These are phyloP conservation scores for Lunularia cruciata DNA, from an alignment of 225 moss, liverwort and hornwort species.

Conservation along the genomic window DNA sequence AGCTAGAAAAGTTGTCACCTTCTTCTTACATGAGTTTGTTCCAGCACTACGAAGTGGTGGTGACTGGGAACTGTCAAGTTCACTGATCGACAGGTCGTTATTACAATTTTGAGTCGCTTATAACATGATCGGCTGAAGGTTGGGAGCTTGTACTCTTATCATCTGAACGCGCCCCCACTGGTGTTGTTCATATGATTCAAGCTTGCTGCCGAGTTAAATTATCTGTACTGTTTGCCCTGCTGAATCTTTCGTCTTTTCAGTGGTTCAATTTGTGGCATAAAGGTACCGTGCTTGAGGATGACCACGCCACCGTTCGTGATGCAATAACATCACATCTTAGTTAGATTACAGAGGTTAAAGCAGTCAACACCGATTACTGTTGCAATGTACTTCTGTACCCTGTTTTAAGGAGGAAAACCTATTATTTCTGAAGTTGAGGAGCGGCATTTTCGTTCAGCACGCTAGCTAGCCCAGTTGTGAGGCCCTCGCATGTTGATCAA, in stretches of 20 bases:
- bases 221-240: background rate
- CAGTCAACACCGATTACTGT: conserved; percentile 12
- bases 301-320: background rate
- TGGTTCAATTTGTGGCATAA: background rate
- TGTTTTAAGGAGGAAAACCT: background rate
- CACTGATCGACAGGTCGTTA: background rate
- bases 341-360: conserved; percentile 8
- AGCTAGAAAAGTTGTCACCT: background rate
- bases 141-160: background rate
- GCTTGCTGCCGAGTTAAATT: background rate
- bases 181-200: background rate
- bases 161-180: background rate
- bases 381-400: background rate
- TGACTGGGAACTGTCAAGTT: conserved; percentile 10
- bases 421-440: conserved; percentile 14
- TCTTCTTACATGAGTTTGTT: conserved; percentile 13
- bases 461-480: background rate
- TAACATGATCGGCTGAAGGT: background rate
- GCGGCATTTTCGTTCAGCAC: conserved; percentile 7
- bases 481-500: background rate
- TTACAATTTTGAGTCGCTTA: conserved; percentile 14
- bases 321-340: conserved; percentile 11
- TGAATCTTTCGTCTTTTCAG: background rate
- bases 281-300: background rate
- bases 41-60: conserved; percentile 17